Evolutionary conservation across 257 asterid genomes (phyloP).

Genomic region (Datura wrightii): DNA sequence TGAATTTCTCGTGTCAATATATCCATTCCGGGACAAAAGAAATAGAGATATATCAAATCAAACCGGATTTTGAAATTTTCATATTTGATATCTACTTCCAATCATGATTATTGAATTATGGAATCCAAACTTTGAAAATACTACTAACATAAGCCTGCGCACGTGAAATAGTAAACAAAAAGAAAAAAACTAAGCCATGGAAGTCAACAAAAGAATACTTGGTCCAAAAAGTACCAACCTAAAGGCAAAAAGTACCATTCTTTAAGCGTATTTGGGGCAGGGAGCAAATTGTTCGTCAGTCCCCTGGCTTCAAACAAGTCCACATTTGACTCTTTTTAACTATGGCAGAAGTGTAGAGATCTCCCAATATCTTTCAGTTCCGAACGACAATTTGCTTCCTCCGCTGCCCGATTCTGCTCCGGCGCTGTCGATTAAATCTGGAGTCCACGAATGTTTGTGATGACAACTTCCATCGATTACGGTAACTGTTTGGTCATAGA

Average conservation of each 20-base stretch:
- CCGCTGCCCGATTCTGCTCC: not conserved
- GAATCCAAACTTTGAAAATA: no score
- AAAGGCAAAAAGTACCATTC: not conserved
- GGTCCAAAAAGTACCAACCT: not conserved
- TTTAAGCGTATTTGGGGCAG: not conserved
- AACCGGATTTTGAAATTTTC: no score
- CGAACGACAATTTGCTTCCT: not conserved
- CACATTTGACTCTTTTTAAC: not conserved
- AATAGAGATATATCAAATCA: no score
- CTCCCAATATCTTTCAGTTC: not conserved
- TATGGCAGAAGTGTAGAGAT: not conserved
- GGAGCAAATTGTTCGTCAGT: not conserved
- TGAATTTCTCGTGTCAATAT: no score
- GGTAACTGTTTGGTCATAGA: conserved; percentile 16
- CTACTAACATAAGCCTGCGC: no score
- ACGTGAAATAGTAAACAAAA: no score
- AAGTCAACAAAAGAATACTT: not conserved
- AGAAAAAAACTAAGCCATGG: no score
- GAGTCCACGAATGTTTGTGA: not conserved
- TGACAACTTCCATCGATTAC: not conserved
- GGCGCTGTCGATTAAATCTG: not conserved
- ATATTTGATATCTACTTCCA: no score
- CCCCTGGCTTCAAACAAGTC: not conserved
- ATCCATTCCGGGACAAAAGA: no score
- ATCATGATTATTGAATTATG: no score